Conservation (phyloP, 1,139 yeast species). For the Saccharomyces uvarum region DNA sequence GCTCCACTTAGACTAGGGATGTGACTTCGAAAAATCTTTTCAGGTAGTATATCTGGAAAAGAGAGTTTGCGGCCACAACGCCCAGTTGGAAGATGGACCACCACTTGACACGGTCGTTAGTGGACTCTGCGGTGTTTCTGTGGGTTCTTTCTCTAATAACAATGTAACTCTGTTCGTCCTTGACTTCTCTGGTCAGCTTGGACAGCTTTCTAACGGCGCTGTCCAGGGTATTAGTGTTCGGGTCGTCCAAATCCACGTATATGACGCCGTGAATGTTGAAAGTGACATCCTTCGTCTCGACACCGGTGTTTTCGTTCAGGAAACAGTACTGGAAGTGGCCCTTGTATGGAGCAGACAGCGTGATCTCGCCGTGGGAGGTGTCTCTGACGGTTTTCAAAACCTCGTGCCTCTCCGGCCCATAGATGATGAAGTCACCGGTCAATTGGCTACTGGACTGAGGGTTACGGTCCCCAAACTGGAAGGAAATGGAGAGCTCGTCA, state of each 20-base stretch:
- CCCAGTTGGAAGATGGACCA: constrained; percentile 90
- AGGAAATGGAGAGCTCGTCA: constrained; percentile 81
- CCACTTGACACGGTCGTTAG: constrained; percentile 95
- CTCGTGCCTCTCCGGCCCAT: constrained; percentile 25
- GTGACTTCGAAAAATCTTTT: constrained; percentile 94
- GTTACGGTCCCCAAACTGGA: constrained; percentile 91
- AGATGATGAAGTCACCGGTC: constrained; percentile 61
- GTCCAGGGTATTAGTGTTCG: constrained; percentile 75
- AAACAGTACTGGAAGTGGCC: constrained; percentile 90
- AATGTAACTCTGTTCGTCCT: constrained; percentile 86
- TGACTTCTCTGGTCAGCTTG: constrained; percentile 75
- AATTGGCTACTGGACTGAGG: constrained; percentile 71
- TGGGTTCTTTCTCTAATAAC: constrained; percentile 96
- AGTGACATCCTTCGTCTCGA: constrained; percentile 81
- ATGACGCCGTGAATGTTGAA: constrained; percentile 93
- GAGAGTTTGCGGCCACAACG: constrained; percentile 76
- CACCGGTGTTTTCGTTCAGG: constrained; percentile 69
- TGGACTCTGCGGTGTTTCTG: constrained; percentile 96
- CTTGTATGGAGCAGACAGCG: constrained; percentile 50
- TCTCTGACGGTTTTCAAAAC: constrained; percentile 40
- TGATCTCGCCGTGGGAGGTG: constrained; percentile 76
- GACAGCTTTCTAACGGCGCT: constrained; percentile 71
- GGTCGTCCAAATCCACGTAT: constrained; percentile 78
- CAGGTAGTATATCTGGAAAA: constrained; percentile 90
- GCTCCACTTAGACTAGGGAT: constrained; percentile 53